Conservation (phyloP, 441 rosid species). For the Raphanus hybrid region DNA sequence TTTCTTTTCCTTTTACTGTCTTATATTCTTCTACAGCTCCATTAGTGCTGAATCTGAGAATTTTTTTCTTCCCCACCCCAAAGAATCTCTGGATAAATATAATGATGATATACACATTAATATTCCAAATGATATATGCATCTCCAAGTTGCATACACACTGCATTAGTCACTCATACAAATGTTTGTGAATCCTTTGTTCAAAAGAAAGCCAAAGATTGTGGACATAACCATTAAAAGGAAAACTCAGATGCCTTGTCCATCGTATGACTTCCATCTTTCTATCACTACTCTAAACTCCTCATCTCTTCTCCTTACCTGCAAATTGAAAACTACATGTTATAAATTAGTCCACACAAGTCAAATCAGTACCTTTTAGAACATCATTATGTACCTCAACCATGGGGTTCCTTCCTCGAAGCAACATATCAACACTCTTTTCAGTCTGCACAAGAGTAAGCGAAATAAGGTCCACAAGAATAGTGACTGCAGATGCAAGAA, state of each 20-base stretch:
- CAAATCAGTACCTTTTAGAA: background rate
- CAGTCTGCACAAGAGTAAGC: constrained; percentile 50
- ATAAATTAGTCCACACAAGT: background rate
- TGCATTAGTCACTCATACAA: too few species aligned
- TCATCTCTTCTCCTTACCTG: constrained; percentile 64
- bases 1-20: too few species aligned
- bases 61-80: too few species aligned
- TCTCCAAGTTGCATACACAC: too few species aligned
- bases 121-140: too few species aligned
- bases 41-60: background rate
- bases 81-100: background rate
- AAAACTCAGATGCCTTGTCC: constrained; percentile 43
- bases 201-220: background rate
- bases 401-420: constrained; percentile 60
- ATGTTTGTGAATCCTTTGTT: too few species aligned
- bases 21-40: too few species aligned
- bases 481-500: background rate
- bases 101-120: background rate
- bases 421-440: constrained; percentile 72
- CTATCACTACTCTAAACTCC: constrained; percentile 54
- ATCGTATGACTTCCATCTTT: constrained; percentile 69
- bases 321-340: constrained; percentile 1
- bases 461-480: background rate
- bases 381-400: constrained; percentile 53
- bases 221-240: background rate